Percentiles rank a stretch among this genome's conserved stretches.
phyloP scores from a whole-genome alignment of 2,329 filamentous ascomycete genomes.

The Didymosphaeria variabile region DNA sequence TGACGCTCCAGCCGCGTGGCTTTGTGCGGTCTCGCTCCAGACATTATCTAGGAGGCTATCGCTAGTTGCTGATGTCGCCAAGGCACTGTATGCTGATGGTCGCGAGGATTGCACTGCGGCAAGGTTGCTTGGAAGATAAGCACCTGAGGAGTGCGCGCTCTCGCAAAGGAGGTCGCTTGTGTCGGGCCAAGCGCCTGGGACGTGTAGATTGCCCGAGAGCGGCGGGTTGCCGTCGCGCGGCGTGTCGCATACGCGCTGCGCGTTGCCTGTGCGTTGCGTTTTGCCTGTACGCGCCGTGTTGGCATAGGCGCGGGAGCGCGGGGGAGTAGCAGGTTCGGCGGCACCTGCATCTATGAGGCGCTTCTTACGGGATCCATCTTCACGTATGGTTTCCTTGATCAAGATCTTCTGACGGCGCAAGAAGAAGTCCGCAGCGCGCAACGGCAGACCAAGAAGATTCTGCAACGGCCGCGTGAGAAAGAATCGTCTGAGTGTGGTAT shows the following conservation, averaged over 20 bases:
- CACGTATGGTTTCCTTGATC: slow-evolving; percentile 29
- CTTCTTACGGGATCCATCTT: slow-evolving; percentile 40
- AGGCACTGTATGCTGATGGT: background rate
- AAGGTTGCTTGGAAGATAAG: too few relatives aligned
- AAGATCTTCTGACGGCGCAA: slow-evolving; percentile 29
- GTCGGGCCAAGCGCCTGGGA: too few relatives aligned
- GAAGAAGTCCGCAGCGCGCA: slow-evolving; percentile 22
- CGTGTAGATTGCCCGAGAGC: too few relatives aligned
- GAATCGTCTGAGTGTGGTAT: slow-evolving; percentile 28
- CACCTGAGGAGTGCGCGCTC: too few relatives aligned
- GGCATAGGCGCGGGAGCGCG: too few relatives aligned
- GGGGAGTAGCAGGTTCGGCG: slow-evolving; percentile 15
- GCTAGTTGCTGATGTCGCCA: background rate
- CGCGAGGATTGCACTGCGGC: too few relatives aligned
- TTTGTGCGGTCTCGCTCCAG: background rate
- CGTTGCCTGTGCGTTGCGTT: too few relatives aligned
- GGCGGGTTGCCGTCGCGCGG: too few relatives aligned
- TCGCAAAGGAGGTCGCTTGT: too few relatives aligned
- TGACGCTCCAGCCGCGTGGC: background rate
- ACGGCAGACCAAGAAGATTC: slow-evolving; percentile 24
- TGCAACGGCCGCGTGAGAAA: slow-evolving; percentile 23
- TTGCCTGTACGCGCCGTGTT: too few relatives aligned
- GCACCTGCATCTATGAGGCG: slow-evolving; percentile 39
- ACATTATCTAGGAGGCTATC: background rate
- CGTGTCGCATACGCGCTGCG: too few relatives aligned